Percentiles rank a stretch among this genome's conserved stretches.
Conservation (phyloP, 805 yeast genomes). For the Starmerella geochares region DNA sequence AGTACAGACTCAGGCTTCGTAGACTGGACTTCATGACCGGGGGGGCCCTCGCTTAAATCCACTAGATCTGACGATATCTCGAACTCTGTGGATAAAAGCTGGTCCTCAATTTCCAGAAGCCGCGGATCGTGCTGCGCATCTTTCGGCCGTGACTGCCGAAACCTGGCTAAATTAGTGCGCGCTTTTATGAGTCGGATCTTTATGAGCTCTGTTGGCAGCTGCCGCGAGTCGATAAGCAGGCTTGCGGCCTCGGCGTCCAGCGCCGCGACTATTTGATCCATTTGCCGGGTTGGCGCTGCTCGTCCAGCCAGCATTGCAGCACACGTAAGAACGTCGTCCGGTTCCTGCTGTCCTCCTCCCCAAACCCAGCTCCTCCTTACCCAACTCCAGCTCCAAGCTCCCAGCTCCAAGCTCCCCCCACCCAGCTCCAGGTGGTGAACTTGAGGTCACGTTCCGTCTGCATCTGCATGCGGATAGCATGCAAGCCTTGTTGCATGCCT, state of each 20-base stretch:
- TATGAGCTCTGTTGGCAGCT: constrained; percentile 9
- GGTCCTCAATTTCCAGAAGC: constrained; percentile 15
- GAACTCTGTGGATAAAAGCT: constrained; percentile 16
- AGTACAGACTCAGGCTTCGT: neutral
- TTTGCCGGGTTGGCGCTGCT: no score
- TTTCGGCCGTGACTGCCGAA: neutral
- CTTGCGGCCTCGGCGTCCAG: constrained; percentile 15
- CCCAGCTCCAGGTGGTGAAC: no score
- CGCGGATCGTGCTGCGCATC: neutral
- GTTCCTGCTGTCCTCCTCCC: no score
- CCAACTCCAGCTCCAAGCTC: no score
- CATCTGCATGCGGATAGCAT: no score
- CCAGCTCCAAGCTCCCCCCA: no score
- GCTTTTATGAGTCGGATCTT: constrained; percentile 17
- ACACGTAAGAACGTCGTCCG: no score
- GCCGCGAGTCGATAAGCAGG: constrained; percentile 15
- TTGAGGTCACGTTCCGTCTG: no score
- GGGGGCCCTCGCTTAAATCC: neutral
- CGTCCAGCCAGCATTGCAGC: no score
- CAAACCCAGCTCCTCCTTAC: no score
- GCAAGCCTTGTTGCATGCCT: no score
- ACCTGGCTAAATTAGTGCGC: constrained; percentile 7
- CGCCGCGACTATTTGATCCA: constrained; percentile 6
- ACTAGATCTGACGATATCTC: neutral
- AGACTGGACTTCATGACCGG: neutral